phyloP scores from a whole-genome alignment of 768 basidiomycete species.

The Tylopilus balloui region DNA sequence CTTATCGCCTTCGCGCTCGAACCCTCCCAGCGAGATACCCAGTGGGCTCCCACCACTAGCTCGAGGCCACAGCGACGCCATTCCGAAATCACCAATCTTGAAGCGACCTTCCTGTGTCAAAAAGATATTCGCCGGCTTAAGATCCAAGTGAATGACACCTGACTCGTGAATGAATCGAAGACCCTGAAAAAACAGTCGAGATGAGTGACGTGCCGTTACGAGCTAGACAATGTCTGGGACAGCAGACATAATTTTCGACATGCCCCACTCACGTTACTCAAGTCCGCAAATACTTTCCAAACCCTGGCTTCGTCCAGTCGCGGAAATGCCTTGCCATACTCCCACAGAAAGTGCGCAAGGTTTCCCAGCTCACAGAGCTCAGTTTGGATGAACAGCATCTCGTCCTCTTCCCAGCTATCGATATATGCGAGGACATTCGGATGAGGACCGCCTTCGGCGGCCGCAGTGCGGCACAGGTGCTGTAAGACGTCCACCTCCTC shows the following conservation, averaged over 20 bases:
- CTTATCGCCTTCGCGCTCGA: constrained; percentile 97
- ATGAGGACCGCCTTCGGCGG: constrained; percentile 38
- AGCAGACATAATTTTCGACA: constrained; percentile 1
- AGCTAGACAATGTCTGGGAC: constrained; percentile 24
- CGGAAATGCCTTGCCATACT: constrained; percentile 82
- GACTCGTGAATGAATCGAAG: constrained; percentile 85
- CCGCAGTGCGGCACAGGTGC: constrained; percentile 51
- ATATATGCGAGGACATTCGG: constrained; percentile 84
- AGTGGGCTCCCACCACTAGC: constrained; percentile 34
- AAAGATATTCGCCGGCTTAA: constrained; percentile 97
- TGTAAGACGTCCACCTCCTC: constrained; percentile 94
- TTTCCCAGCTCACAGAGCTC: constrained; percentile 94
- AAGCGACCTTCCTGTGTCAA: constrained; percentile 82
- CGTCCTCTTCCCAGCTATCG: constrained; percentile 95
- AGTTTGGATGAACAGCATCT: constrained; percentile 85
- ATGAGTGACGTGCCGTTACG: constrained; percentile 22
- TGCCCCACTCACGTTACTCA: constrained; percentile 68
- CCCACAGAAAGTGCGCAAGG: constrained; percentile 84
- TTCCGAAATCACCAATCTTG: constrained; percentile 98
- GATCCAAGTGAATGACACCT: constrained; percentile 89
- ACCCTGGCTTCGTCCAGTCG: constrained; percentile 86
- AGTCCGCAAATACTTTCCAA: constrained; percentile 93
- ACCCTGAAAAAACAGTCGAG: constrained; percentile 47
- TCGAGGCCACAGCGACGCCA: constrained; percentile 93
- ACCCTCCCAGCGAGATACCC: constrained; percentile 40